phyloP scores from a whole-genome alignment of 2,329 filamentous ascomycete genomes.

The Penicillium sp. region DNA sequence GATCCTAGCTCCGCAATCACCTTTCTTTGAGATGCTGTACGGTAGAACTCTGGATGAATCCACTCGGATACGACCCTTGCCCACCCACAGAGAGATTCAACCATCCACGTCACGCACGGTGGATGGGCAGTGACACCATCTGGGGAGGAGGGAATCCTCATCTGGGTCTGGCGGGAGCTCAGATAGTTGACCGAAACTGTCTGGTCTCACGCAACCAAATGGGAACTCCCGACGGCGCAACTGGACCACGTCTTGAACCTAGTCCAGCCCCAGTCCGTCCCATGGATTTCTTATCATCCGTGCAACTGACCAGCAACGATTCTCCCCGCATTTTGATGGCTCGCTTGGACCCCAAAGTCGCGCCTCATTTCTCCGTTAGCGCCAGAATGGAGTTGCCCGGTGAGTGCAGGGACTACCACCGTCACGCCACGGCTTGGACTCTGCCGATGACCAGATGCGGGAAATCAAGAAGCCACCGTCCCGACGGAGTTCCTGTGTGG shows the following conservation, averaged over 20 bases:
- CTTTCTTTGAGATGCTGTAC: not conserved
- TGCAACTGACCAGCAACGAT: conserved; percentile 4
- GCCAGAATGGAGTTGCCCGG: not conserved
- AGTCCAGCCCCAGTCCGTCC: not conserved
- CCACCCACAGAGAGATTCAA: not conserved
- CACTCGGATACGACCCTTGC: conserved; percentile 1
- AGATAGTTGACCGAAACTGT: not conserved
- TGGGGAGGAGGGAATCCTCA: too few relatives aligned
- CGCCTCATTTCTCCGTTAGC: not conserved
- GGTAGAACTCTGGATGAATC: not conserved
- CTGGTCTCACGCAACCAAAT: not conserved
- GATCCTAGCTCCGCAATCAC: not conserved
- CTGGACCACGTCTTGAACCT: not conserved
- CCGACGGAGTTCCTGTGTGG: too few relatives aligned
- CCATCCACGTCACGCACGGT: not conserved
- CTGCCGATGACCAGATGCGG: too few relatives aligned
- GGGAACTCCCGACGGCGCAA: not conserved
- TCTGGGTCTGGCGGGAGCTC: too few relatives aligned
- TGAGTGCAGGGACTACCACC: too few relatives aligned
- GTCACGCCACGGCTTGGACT: not conserved
- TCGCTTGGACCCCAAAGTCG: not conserved
- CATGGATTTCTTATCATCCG: conserved; percentile 4
- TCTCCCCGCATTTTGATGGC: conserved; percentile 10
- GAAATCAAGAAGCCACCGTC: too few relatives aligned
- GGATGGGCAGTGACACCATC: too few relatives aligned